Conservation (phyloP, 768 basidiomycete species). For the Amyloporia xantha region DNA sequence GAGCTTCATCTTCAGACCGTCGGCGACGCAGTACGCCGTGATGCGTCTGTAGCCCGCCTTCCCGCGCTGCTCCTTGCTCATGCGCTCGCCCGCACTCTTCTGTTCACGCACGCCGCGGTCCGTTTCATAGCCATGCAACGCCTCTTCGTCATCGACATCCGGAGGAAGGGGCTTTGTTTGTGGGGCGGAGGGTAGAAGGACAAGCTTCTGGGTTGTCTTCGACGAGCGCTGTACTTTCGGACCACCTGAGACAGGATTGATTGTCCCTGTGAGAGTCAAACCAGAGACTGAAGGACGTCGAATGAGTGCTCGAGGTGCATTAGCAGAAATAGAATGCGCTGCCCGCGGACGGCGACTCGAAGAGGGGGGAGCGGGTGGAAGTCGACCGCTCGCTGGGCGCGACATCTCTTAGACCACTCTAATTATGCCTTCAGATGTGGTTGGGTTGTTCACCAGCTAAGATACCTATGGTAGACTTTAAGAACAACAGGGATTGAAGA, state of each 20-base stretch:
- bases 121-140: conserved; percentile 57
- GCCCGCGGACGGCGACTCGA: conserved; percentile 10
- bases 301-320: conserved; percentile 5
- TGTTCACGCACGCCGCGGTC: conserved; percentile 66
- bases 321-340: conserved; percentile 3
- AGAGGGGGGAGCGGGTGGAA: conserved; percentile 2
- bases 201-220: conserved; percentile 88
- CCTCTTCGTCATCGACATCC: conserved; percentile 37
- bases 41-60: conserved; percentile 74
- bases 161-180: conserved; percentile 68
- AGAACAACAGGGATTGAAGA: too few relatives aligned
- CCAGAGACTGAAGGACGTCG: conserved; percentile 29
- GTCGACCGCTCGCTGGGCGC: not conserved
- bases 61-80: conserved; percentile 82
- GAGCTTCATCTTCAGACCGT: conserved; percentile 78
- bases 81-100: conserved; percentile 81
- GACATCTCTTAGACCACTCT: too few relatives aligned
- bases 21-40: conserved; percentile 87
- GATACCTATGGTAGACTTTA: too few relatives aligned
- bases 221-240: conserved; percentile 70
- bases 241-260: conserved; percentile 21
- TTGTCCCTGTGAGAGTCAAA: conserved; percentile 13
- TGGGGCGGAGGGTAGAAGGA: conserved; percentile 83
- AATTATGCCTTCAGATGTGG: too few relatives aligned
- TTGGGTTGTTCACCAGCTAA: too few relatives aligned